Evolutionary conservation across 495 filamentous ascomycete genomes (phyloP).

Genomic region (Talaromyces nanjingensis): DNA sequence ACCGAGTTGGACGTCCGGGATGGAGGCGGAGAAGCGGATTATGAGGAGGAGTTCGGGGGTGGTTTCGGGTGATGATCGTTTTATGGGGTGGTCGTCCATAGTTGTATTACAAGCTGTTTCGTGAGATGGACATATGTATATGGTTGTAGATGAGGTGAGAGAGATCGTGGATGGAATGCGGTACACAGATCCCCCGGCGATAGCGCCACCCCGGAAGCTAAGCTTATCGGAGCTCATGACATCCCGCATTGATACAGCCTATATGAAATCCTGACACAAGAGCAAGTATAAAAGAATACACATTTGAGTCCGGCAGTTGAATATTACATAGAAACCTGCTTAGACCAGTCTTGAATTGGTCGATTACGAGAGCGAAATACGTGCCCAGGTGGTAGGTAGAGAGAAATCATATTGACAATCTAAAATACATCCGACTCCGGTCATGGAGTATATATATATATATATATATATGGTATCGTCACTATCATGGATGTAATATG

Average conservation of each 20-base stretch:
- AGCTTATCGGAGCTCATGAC: neutral
- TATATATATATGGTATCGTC: neutral
- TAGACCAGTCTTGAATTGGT: neutral
- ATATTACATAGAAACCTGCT: no score
- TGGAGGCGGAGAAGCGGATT: conserved; percentile 79
- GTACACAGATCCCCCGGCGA: neutral
- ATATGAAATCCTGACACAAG: neutral
- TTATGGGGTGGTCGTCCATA: conserved; percentile 8
- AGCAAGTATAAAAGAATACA: no score
- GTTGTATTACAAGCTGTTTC: neutral
- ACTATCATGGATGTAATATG: neutral
- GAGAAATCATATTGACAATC: neutral
- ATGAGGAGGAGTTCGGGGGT: conserved; percentile 58
- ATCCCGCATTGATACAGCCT: neutral
- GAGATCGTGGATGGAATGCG: neutral
- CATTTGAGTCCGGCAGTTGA: no score
- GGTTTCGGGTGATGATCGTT: conserved; percentile 17
- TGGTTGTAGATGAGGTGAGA: neutral
- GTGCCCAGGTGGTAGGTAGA: no score
- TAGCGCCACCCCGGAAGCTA: neutral
- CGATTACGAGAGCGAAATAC: neutral
- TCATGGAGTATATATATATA: neutral
- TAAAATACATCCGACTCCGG: neutral
- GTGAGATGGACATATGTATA: neutral
- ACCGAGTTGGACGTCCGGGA: conserved; percentile 76